Base-by-base conservation (phyloP, 1,284 basidiomycete genomes). In the Pholiota adiposa region DNA sequence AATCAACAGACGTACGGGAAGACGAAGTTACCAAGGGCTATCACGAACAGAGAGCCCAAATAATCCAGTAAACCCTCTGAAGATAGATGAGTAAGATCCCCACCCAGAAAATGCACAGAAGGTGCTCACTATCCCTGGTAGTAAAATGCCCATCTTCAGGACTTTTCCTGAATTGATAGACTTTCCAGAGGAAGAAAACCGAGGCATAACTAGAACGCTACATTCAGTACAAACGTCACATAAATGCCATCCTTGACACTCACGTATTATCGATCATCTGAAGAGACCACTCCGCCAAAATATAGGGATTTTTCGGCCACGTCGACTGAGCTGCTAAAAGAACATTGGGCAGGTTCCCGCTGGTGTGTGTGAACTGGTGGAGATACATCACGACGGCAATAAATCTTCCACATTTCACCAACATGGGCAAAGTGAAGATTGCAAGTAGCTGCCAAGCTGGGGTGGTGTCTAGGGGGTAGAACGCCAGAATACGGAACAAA, bases 201-300 rank as follows among this genome's bases (percentile, higher is more conserved):
- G 67, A 69, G 2, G 66, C 62, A 40, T 68, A 72, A 14, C 69
- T 72, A 29, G 29, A 5, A n/a, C n/a, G n/a, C n/a, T n/a, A n/a
- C n/a, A n/a, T n/a, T n/a, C n/a, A n/a, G n/a, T n/a, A n/a, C n/a
- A n/a, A n/a, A n/a, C n/a, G n/a, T n/a, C n/a, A n/a, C n/a, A n/a
- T n/a, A n/a, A n/a, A n/a, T n/a, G n/a, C n/a, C n/a, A n/a, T n/a
- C n/a, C n/a, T n/a, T n/a, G n/a, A n/a, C 23, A 65, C 67, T 33
- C 55, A 75, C 74, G 63, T 57, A 50, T 75, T 75, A 54, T 75
- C 74, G 1, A 71, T 48, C 14, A 73, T 69, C 60, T 75, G 72
- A 14, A 74, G 61, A 16, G 67, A 63, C 67, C 59, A 70, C 43
- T 62, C 69, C 41, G 61, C 63, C 49, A 65, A 57, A 43, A 58